Evolutionary conservation across 352 stramenopile genomes (phyloP), one percentile per base, ranked within the genome.

Genomic region (Ophiocytium majus): DNA sequence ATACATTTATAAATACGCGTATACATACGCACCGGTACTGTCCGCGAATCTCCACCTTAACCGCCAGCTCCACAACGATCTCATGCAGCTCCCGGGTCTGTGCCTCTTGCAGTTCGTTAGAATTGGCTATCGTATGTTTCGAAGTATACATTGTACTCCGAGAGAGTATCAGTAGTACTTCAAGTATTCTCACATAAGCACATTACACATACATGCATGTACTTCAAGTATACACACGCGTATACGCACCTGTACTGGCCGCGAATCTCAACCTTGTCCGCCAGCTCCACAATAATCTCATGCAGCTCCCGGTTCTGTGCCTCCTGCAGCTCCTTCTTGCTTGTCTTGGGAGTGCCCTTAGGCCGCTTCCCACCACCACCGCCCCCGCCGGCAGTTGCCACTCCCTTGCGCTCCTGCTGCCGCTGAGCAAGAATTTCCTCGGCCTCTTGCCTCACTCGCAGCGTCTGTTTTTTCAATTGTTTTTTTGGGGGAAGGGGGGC

Each of bases 221-320:
- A 14, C 14, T 57, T 57, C 43, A 57, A 14, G 43, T 57, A 57
- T 57, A 83, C 83, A 86, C 84, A 63, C 82, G 31, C 50, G 50
- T 36, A 71, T 85, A 78, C 80, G 17, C 50, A 86, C 64, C 84
- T 81, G 84, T 82, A 83, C 33, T 37, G 74, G 10, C 84, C 84
- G 63, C 85, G 86, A 32, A 88, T 86, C 28, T 88, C 84, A 5
- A 85, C 81, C 84, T 85, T 23, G 1, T 80, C 37, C 32, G 75
- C 82, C 74, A 88, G 74, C 76, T 88, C 84, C 10, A 50, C 81
- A 63, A 88, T 88, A 1, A 88, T 82, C 35, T 63, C 80, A 14
- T 63, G 64, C 28, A 88, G 63, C 80, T 88, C 84, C 23, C 64
- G 63, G 33, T 82, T 71, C 76, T 88, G 81, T 43, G 86, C 84